A percentile compares a stretch with the other conserved stretches of the same genome.
phyloP scores from a whole-genome alignment of 306 rosid species.

The Dryas octopetala region DNA sequence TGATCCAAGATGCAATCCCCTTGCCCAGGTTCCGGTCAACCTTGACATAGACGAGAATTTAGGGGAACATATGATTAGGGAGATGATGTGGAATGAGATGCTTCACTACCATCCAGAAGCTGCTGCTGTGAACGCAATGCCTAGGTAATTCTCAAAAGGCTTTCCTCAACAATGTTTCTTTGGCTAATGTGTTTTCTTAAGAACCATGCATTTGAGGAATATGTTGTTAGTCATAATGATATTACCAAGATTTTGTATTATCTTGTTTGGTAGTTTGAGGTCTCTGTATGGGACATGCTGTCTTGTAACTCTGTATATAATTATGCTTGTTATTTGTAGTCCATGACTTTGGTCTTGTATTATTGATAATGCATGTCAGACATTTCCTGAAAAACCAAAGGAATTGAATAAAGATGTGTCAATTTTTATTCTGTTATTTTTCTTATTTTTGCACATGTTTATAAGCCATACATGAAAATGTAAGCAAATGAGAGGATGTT shows the following conservation, averaged over 20 bases:
- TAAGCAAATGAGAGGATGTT: no score
- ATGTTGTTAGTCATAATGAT: slow-evolving; percentile 25
- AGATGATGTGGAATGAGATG: slow-evolving; percentile 88
- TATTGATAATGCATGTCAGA: slow-evolving; percentile 1
- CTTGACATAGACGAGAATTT: slow-evolving; percentile 67
- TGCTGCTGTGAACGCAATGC: slow-evolving; percentile 31
- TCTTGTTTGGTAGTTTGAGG: slow-evolving; percentile 13
- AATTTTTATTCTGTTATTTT: background rate
- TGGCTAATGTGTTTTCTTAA: slow-evolving; percentile 8
- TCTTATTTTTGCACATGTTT: background rate
- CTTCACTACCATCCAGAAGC: slow-evolving; percentile 75
- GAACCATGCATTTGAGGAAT: slow-evolving; percentile 26
- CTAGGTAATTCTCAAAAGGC: slow-evolving; percentile 24
- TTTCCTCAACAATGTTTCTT: slow-evolving; percentile 11
- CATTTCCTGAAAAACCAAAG: slow-evolving; percentile 12
- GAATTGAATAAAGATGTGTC: background rate
- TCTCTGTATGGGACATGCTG: slow-evolving; percentile 20
- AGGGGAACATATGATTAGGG: slow-evolving; percentile 57
- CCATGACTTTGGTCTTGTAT: slow-evolving; percentile 11
- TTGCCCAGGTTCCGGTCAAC: slow-evolving; percentile 52
- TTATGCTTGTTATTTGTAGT: slow-evolving; percentile 27
- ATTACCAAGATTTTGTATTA: slow-evolving; percentile 28
- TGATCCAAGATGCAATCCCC: slow-evolving; percentile 55
- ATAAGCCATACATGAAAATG: background rate
- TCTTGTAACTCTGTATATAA: slow-evolving; percentile 45